Evolutionary conservation across 495 filamentous ascomycete genomes (phyloP).

Genomic region (Penicillium bialowiezense): DNA sequence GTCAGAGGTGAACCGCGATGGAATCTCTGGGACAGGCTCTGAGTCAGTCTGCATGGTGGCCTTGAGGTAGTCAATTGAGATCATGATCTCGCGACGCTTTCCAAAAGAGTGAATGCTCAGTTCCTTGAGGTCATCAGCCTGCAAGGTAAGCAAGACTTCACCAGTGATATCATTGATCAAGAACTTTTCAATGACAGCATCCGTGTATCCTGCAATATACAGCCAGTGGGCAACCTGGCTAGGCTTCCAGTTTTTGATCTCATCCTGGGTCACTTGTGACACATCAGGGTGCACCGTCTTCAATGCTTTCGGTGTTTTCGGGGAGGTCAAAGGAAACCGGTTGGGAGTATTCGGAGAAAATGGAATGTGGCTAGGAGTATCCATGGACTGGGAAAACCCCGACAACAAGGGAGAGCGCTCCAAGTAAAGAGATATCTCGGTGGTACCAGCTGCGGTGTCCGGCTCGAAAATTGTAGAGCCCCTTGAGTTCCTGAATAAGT

Average conservation of each 20-base stretch:
- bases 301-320: neutral
- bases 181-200: slow-evolving; percentile 74
- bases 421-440: slow-evolving; percentile 61
- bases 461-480: slow-evolving; percentile 24
- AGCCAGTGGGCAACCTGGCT: slow-evolving; percentile 78
- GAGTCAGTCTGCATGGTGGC: slow-evolving; percentile 34
- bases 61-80: slow-evolving; percentile 70
- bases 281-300: slow-evolving; percentile 14
- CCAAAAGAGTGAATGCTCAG: slow-evolving; percentile 92
- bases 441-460: slow-evolving; percentile 42
- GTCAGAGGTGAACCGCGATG: neutral
- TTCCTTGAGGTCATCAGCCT: slow-evolving; percentile 91
- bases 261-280: slow-evolving; percentile 10
- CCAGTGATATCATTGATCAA: slow-evolving; percentile 88
- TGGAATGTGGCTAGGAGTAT: neutral
- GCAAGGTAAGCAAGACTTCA: slow-evolving; percentile 75
- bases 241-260: slow-evolving; percentile 23
- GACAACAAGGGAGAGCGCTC: slow-evolving; percentile 59
- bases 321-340: neutral
- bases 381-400: neutral
- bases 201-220: slow-evolving; percentile 67
- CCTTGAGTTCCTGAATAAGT: slow-evolving; percentile 69
- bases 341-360: slow-evolving; percentile 2
- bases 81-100: slow-evolving; percentile 81
- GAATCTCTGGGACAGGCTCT: neutral